A percentile compares a stretch with the other conserved stretches of the same genome.
These are phyloP conservation scores for Fusarium napiforme DNA, from an alignment of 2,329 filamentous ascomycete genomes.

Conservation along the genomic window DNA sequence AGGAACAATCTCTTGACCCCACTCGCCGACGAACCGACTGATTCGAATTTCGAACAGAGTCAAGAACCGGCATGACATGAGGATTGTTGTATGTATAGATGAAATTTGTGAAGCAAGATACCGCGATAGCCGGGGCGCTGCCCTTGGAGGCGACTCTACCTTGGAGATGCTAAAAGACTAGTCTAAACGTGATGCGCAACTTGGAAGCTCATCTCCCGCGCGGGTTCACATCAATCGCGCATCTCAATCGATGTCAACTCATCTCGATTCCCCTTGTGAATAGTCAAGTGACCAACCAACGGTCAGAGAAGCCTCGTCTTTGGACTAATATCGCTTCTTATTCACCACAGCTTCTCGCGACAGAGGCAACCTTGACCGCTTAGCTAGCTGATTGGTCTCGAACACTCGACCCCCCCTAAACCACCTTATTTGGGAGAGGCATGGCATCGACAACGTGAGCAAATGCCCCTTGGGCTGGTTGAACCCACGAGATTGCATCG, in stretches of 20 bases:
- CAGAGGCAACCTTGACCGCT: slow-evolving; percentile 17
- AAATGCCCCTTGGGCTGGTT: slow-evolving; percentile 27
- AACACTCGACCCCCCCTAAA: background rate
- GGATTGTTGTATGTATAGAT: slow-evolving; percentile 7
- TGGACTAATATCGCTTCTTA: slow-evolving; percentile 42
- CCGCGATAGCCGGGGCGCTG: background rate
- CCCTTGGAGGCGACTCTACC: background rate
- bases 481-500: slow-evolving; percentile 43
- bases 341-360: slow-evolving; percentile 10
- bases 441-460: slow-evolving; percentile 20
- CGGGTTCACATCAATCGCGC: slow-evolving; percentile 17
- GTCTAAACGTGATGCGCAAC: slow-evolving; percentile 3
- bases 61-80: slow-evolving; percentile 12
- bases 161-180: background rate
- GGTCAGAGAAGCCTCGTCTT: slow-evolving; percentile 12
- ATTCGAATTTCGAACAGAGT: slow-evolving; percentile 21
- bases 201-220: slow-evolving; percentile 39
- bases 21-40: slow-evolving; percentile 42
- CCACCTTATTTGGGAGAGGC: slow-evolving; percentile 17
- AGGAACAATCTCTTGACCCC: slow-evolving; percentile 49
- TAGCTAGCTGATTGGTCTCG: slow-evolving; percentile 30
- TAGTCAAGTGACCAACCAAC: slow-evolving; percentile 34
- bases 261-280: slow-evolving; percentile 17
- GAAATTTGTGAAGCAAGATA: background rate
- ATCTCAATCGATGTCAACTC: slow-evolving; percentile 2